Evolutionary conservation across 73 alveolate genomes (phyloP).

Genomic region (Halteria grandinella): DNA sequence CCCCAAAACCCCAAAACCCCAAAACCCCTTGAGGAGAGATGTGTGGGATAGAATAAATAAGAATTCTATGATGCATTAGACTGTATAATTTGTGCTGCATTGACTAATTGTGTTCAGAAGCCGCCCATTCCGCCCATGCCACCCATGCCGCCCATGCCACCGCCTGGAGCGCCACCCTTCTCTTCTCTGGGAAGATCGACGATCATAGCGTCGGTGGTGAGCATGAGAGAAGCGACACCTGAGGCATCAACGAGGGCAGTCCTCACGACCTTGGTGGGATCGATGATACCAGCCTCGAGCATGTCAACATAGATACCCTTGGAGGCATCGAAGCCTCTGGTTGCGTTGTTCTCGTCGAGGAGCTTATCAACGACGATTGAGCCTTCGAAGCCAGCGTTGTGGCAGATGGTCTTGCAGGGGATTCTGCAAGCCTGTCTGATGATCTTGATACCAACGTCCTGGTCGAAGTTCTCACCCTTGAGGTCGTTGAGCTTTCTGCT

Average conservation of each 20-base stretch:
- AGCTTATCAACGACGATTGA: constrained; percentile 84
- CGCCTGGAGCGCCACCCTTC: constrained; percentile 73
- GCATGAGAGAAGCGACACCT: constrained; percentile 95
- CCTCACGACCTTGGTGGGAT: constrained; percentile 98
- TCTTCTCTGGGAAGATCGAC: constrained; percentile 69
- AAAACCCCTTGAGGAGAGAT: too few relatives aligned
- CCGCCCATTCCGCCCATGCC: constrained; percentile 81
- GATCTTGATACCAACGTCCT: constrained; percentile 89
- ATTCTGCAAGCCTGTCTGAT: constrained; percentile 86
- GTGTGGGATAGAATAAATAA: too few relatives aligned
- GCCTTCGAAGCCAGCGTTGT: constrained; percentile 95
- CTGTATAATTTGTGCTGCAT: too few relatives aligned
- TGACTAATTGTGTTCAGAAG: too few relatives aligned
- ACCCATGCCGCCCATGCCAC: constrained; percentile 94
- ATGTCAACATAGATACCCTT: constrained; percentile 79
- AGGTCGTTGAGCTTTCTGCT: constrained; percentile 76
- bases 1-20: too few relatives aligned
- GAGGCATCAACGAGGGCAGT: constrained; percentile 96
- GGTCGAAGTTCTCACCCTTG: constrained; percentile 91
- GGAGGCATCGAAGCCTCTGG: constrained; percentile 90
- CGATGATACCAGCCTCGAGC: constrained; percentile 92
- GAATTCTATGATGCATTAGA: too few relatives aligned
- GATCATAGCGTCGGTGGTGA: constrained; percentile 92
- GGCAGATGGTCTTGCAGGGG: constrained; percentile 88
- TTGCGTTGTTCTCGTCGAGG: constrained; percentile 69